Evolutionary conservation across 2,329 filamentous ascomycete genomes (phyloP), one percentile per base, ranked within the genome.

Genomic region (Paecilomyces formosus): DNA sequence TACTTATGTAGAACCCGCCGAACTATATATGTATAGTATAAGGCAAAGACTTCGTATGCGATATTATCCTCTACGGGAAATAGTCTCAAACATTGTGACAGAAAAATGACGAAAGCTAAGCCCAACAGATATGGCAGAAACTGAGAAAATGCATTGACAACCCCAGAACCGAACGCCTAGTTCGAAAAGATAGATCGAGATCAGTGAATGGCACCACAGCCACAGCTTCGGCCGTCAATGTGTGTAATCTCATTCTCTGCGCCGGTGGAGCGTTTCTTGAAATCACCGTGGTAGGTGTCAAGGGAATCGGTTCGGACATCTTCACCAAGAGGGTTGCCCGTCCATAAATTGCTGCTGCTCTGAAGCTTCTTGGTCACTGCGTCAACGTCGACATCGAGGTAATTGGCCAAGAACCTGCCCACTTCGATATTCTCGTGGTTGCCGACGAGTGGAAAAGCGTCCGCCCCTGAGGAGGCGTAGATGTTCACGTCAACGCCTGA

Each of bases 361-460:
- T 80, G 82, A 52, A 99, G 76, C 73, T 94, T 87, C 68, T 85
- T 78, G 0, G 92, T 97, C 57, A 97, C 85, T 31, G 80, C 79
- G 1, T 90, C 83, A 1, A 96, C 84, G 69, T 97, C 87, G 1
- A 97, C 84, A 54, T 84, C 83, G 0, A 99, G 82, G 68, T 94
- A 99, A 8, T 85, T 78, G 7, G 85, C 79, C 59, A 99, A 76
- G 72, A 97, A 99, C 52, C 83, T 79, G 33, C 94, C 94, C 0
- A 99, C 82, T 26, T 97, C 92, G 0, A 88, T 97, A 71, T 99
- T 99, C 79, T 99, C 94, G 57, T 95, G 87, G 72, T 97, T 97
- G 7, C 93, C 93, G 2, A 84, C 78, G 6, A 96, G 80, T 13
- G 82, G 79, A 51, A 83, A 81, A 0, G 87, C 84, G 30, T 79